phyloP scores from a whole-genome alignment of 176 grass and related monocot species.

The Eleusine coracana region DNA sequence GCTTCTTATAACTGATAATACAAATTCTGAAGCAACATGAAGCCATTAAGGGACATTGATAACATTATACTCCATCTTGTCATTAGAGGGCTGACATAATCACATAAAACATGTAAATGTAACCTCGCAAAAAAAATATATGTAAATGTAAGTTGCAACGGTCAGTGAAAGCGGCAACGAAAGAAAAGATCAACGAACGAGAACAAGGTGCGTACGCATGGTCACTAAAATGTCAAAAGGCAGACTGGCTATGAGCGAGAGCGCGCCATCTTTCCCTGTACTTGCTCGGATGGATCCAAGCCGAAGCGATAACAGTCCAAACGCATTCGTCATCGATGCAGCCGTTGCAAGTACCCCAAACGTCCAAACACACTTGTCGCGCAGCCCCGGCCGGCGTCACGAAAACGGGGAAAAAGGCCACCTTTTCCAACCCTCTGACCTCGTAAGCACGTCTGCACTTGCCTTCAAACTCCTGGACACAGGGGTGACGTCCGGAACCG shows the following conservation, averaged over 20 bases:
- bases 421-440: neutral
- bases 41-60: no score
- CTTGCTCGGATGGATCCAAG: neutral
- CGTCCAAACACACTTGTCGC: neutral
- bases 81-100: no score
- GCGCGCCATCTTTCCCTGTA: neutral
- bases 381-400: neutral
- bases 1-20: no score
- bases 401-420: neutral
- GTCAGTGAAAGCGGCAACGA: no score
- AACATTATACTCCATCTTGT: no score
- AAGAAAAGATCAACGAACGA: neutral
- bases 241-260: neutral
- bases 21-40: no score
- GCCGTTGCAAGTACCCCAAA: neutral
- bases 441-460: no score
- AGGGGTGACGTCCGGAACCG: conserved; percentile 4
- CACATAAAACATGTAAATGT: no score
- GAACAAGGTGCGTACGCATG: neutral
- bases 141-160: no score
- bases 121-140: no score
- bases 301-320: neutral
- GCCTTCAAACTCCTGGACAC: neutral
- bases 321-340: neutral
- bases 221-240: neutral